Evolutionary conservation across 2,329 filamentous ascomycete genomes (phyloP).

Genomic region (Akanthomyces uredinophilus): DNA sequence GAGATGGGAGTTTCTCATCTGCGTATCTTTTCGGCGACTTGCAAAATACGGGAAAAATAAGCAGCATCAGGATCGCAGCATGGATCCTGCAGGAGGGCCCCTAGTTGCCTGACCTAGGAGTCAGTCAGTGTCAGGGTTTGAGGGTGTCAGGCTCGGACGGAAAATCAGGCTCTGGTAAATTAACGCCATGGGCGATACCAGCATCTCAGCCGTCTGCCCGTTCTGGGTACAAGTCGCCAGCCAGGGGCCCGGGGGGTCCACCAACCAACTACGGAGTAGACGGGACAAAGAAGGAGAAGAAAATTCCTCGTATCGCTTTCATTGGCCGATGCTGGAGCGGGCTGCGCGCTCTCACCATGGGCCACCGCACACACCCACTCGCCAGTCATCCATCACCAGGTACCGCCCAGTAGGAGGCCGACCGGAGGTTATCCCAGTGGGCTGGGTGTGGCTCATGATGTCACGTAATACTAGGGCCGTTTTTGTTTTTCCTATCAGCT

Average conservation of each 20-base stretch:
- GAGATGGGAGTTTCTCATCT: background rate
- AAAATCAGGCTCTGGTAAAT: slow-evolving; percentile 3
- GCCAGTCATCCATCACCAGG: background rate
- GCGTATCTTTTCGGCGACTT: background rate
- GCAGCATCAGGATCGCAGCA: background rate
- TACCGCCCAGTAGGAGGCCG: background rate
- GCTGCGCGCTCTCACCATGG: background rate
- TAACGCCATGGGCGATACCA: background rate
- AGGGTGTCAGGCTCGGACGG: background rate
- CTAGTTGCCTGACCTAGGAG: background rate
- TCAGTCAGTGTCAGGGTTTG: too few relatives aligned
- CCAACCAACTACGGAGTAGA: too few relatives aligned
- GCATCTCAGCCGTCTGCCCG: background rate
- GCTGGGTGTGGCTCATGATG: slow-evolving; percentile 2
- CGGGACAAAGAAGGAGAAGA: background rate
- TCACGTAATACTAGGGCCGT: slow-evolving; percentile 3
- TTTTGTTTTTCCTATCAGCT: background rate
- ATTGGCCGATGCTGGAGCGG: background rate
- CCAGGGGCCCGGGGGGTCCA: background rate
- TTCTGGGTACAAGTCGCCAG: background rate
- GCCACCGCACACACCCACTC: background rate
- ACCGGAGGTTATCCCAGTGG: background rate
- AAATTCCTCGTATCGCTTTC: slow-evolving; percentile 6
- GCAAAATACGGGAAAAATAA: background rate
- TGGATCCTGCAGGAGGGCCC: background rate